phyloP scores from a whole-genome alignment of 805 yeast species.

The Kazachstania taianensis region DNA sequence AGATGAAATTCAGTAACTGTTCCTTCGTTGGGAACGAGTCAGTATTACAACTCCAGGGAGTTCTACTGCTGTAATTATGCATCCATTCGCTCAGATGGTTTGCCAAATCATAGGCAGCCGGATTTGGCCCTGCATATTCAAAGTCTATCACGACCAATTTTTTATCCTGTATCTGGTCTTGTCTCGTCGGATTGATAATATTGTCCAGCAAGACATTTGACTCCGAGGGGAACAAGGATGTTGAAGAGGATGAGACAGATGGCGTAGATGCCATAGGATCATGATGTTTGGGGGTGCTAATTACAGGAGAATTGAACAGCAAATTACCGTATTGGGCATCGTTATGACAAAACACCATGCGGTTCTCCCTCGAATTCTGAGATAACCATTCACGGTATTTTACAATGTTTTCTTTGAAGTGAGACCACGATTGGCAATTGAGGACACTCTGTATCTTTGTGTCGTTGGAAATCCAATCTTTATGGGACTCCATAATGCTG shows the following conservation, averaged over 20 bases:
- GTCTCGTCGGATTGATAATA: conserved; percentile 30
- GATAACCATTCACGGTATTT: conserved; percentile 55
- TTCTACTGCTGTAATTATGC: conserved; percentile 65
- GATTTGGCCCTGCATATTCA: conserved; percentile 87
- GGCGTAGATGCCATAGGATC: conserved; percentile 23
- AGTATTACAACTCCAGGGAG: conserved; percentile 38
- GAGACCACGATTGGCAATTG: conserved; percentile 33
- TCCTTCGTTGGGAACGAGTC: conserved; percentile 55
- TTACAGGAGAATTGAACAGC: conserved; percentile 51
- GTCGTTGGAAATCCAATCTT: conserved; percentile 30
- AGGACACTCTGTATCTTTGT: conserved; percentile 30
- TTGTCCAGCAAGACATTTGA: conserved; percentile 23
- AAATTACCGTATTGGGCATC: conserved; percentile 96
- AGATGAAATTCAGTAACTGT: conserved; percentile 60
- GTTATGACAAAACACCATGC: conserved; percentile 79
- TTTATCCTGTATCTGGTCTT: conserved; percentile 44
- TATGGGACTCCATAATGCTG: conserved; percentile 30
- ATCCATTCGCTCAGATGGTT: conserved; percentile 97
- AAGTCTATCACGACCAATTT: conserved; percentile 90
- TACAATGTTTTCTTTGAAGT: conserved; percentile 39
- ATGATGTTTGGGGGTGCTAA: too few species aligned
- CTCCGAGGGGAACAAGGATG: conserved; percentile 23
- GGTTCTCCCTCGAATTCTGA: conserved; percentile 29
- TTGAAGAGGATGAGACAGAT: conserved; percentile 7
- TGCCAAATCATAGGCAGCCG: conserved; percentile 82